Base-by-base conservation (phyloP, 306 rosid species). In the Abrus precatorius region DNA sequence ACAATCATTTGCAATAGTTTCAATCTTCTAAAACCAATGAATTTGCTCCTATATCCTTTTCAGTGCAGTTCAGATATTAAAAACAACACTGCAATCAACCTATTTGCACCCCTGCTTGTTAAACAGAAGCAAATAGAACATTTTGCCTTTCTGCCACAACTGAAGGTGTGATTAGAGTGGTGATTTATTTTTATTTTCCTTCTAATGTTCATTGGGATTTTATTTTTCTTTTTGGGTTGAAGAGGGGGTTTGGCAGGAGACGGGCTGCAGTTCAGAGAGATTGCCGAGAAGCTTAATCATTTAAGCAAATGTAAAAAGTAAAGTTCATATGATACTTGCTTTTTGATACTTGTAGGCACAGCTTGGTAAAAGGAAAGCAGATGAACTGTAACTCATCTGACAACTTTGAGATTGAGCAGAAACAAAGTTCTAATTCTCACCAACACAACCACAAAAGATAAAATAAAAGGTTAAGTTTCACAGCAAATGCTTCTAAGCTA, bases 361-460 rank as follows among this genome's bases (percentile, higher is more conserved):
- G 52, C 71, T 65, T 41, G 53, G 9, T 14, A 27, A 67, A 27
- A 20, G 34, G 2, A 20, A 61, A 49, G 36, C 50, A 63, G 30
- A 45, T 44, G 6, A 45, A 60, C 47, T 33, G 27, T n/a, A 60
- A 59, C 60, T 45, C 71, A 5, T 75, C 32, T 4, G 10, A 36
- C 32, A 9, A 40, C 72, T 77, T 40, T 2, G 13, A 64, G 28
- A 66, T 38, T 56, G 45, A 7, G 49, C 69, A 32, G 53, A 41
- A 59, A 36, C 7, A 3, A 49, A 63, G 56, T 72, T 83, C 55
- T 34, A 74, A 49, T 72, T 52, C 53, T 43, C 61, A 61, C 47
- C 9, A 62, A 33, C 47, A 55, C 36, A n/a, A n/a, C 41, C 41
- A 5, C 12, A 11, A 44, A 43, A 47, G 9, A 77, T 50, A 61